Evolutionary conservation across 306 rosid genomes (phyloP), one percentile per base, ranked within the genome.

Genomic region (Citrullus colocynthis): DNA sequence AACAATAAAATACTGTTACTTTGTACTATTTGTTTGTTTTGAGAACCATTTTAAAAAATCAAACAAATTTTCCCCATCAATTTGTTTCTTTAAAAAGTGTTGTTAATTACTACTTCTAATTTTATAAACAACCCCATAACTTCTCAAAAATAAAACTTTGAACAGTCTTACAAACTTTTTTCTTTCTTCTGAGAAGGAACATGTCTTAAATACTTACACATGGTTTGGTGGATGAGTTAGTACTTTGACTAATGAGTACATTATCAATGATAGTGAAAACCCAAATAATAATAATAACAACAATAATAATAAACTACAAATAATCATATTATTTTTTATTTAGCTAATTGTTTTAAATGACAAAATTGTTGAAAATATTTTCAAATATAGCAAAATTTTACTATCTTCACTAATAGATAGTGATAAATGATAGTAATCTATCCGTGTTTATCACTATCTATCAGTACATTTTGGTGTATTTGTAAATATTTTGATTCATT

Each of bases 161-260:
- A 61, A 61, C 66, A 28, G 41, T 9, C 0, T 20, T 20, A 20
- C 1, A 4, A 57, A 20, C 62, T 24, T 59, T 24, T 21, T 20
- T 8, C 2, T 0, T 11, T 12, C 11, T 15, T 14, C 0, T 13
- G 17, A 14, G 13, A 13, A 32, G 74, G 54, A 67, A 42, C 34
- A 21, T 11, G 75, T 70, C 75, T 44, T 70, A 45, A 70, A 70
- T 67, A n/a, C 55, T 70, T 70, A 45, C 75, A 70, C 75, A 45
- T 70, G 75, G 75, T 24, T 13, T 69, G 75, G 37, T 69, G 55
- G n/a, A 42, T 42, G 75, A 12, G 36, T 44, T 69, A 44, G 56
- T 69, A 44, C 75, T 44, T 69, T 21, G 3, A 44, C 48, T 44
- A 69, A 69, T 62, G 69, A 13, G 11, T 30, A 15, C 42, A 32